Evolutionary conservation across 352 stramenopile species (phyloP).

Genomic region (Pythium inflatum): DNA sequence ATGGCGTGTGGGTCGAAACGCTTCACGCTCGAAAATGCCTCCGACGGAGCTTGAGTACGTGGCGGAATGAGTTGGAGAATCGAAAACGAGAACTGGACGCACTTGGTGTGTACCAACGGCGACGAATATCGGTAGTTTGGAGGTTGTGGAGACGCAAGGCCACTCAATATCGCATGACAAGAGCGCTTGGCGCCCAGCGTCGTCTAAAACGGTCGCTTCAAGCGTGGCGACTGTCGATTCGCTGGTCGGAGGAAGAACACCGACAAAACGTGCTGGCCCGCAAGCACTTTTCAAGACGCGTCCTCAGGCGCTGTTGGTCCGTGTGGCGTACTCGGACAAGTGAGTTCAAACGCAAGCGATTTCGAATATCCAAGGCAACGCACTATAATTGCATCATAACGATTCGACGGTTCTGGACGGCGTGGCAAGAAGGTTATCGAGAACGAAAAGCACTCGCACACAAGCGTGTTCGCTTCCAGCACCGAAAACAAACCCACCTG

Average conservation of each 20-base stretch:
- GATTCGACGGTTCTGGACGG: background rate
- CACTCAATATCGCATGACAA: background rate
- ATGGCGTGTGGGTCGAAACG: conserved; percentile 47
- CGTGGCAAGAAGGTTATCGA: conserved; percentile 9
- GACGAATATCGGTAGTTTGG: background rate
- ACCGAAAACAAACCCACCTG: background rate
- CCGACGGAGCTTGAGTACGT: conserved; percentile 32
- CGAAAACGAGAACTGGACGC: background rate
- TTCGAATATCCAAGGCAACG: background rate
- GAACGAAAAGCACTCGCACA: background rate
- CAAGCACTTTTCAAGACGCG: background rate
- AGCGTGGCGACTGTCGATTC: conserved; percentile 14
- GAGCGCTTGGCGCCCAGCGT: background rate
- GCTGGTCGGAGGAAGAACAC: background rate
- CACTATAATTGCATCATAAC: background rate
- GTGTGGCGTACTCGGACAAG: background rate
- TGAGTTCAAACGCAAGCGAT: background rate
- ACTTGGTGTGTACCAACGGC: background rate
- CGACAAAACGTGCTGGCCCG: background rate
- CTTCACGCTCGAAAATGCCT: conserved; percentile 29
- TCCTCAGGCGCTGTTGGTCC: background rate
- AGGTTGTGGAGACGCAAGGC: background rate
- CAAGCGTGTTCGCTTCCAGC: background rate
- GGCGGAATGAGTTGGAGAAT: conserved; percentile 21
- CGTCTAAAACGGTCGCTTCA: background rate